These are phyloP conservation scores for Macadamia tetraphylla DNA, from an alignment of 164 flowering plant genomes.

Conservation along the genomic window DNA sequence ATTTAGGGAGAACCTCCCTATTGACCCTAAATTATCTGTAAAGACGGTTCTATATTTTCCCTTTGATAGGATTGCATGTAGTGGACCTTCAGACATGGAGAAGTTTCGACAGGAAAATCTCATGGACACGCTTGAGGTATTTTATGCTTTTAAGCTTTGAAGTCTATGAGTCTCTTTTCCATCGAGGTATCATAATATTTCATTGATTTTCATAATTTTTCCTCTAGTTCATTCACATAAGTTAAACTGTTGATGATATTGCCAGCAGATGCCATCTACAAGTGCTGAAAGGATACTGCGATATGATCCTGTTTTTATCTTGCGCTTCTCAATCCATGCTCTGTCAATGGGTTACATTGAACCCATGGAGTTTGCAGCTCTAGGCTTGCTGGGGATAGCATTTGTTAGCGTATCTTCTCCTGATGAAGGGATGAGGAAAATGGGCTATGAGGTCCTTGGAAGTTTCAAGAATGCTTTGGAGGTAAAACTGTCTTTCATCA, in stretches of 20 bases:
- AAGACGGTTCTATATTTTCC: constrained; percentile 65
- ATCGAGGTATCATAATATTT: neutral
- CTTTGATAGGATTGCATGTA: constrained; percentile 33
- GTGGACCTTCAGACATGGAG: constrained; percentile 10
- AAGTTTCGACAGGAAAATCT: constrained; percentile 23
- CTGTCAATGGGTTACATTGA: constrained; percentile 64
- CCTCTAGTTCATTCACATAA: constrained; percentile 5
- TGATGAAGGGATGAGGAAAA: constrained; percentile 60
- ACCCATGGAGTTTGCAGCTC: constrained; percentile 70
- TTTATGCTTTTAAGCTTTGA: constrained; percentile 3
- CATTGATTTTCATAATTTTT: neutral
- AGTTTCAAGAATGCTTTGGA: constrained; percentile 55
- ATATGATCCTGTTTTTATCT: constrained; percentile 84
- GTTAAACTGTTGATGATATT: constrained; percentile 10
- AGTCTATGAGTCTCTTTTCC: neutral
- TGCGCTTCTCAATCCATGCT: constrained; percentile 67
- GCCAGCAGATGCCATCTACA: constrained; percentile 32
- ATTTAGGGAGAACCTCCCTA: constrained; percentile 68
- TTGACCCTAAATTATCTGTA: constrained; percentile 59
- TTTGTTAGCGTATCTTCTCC: constrained; percentile 78
- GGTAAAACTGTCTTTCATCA: constrained; percentile 31
- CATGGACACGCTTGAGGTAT: constrained; percentile 31
- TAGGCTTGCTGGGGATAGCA: constrained; percentile 82
- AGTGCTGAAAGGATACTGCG: constrained; percentile 22
- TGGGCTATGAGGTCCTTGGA: constrained; percentile 70